Base-by-base conservation (phyloP, 345 rosid species). In the Trapa bicornis region DNA sequence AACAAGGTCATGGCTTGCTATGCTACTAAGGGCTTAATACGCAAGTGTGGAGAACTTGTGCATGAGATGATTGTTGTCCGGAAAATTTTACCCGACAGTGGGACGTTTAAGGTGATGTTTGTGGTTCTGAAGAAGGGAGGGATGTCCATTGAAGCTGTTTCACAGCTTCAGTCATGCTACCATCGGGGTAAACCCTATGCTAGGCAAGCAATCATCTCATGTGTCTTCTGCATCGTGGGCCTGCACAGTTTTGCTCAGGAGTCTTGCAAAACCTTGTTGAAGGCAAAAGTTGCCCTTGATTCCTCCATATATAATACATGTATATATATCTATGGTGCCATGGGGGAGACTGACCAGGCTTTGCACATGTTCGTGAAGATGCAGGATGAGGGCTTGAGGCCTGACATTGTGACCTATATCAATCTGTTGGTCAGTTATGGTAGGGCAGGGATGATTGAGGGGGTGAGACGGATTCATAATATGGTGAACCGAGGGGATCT, bases 371-470 rank as follows among this genome's bases (percentile, higher is more conserved):
- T 75, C 71, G 85, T 86, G 96, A 89, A 84, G 68, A 87, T 89
- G 93, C 87, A 84, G 74, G 96, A 89, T n/a, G 76, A 80, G 38
- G 91, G 89, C 37, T 67, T 89, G 52, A 75, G 85, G 61, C 91
- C 96, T n/a, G 98, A 92, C 76, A 29, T 84, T 32, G 83, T 86
- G 56, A 89, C 98, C 11, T 80, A 72, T 45, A 82, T 84, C 29
- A 74, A 80, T 79, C 84, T 92, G 43, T 89, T 82, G 47, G 79
- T 73, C 69, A 80, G 96, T 69, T 89, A 92, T 47, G 93, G 91
- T 38, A 89, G 80, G 76, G 89, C 96, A 61, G 91, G 92, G 33
- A 86, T 92, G 92, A 73, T 87, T 50, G 91, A 87, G 73, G 98
- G 96, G 56, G 89, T 89, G 75, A 87, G 83, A 75, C 83, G 89